Conservation (phyloP, 2,329 filamentous ascomycete genomes). For the Curvularia spicifera region DNA sequence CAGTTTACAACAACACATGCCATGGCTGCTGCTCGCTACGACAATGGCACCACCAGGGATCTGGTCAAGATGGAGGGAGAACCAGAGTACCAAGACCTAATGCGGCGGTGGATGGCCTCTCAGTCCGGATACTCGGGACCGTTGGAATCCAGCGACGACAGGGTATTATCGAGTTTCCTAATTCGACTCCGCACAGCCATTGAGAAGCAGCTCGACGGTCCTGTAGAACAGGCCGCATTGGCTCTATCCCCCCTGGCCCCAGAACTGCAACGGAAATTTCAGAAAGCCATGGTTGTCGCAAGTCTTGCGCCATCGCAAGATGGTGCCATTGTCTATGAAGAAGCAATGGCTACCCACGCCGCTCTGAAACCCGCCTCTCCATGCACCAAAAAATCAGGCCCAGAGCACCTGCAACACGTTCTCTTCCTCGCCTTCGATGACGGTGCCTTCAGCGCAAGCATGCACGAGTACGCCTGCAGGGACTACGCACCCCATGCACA, state of each 20-base stretch:
- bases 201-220: constrained; percentile 21
- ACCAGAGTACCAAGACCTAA: constrained; percentile 31
- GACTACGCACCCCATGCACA: constrained; percentile 11
- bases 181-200: constrained; percentile 22
- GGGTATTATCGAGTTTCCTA: constrained; percentile 27
- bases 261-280: constrained; percentile 22
- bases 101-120: constrained; percentile 30
- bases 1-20: constrained; percentile 40
- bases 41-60: constrained; percentile 31
- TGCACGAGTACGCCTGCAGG: constrained; percentile 19
- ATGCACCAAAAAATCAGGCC: not conserved
- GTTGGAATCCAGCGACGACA: constrained; percentile 22
- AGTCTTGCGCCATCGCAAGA: constrained; percentile 17
- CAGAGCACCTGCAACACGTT: constrained; percentile 18
- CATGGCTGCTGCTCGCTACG: constrained; percentile 31
- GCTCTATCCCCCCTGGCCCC: constrained; percentile 24
- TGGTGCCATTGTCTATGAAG: constrained; percentile 26
- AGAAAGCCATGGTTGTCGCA: constrained; percentile 24
- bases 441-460: constrained; percentile 32
- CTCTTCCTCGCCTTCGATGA: constrained; percentile 39
- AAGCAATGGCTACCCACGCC: constrained; percentile 12
- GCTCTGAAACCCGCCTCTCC: constrained; percentile 6
- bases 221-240: constrained; percentile 25
- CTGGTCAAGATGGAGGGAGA: constrained; percentile 32
- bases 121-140: constrained; percentile 11